phyloP scores from a whole-genome alignment of 2,329 filamentous ascomycete genomes.

The Xylariaceae sp. region DNA sequence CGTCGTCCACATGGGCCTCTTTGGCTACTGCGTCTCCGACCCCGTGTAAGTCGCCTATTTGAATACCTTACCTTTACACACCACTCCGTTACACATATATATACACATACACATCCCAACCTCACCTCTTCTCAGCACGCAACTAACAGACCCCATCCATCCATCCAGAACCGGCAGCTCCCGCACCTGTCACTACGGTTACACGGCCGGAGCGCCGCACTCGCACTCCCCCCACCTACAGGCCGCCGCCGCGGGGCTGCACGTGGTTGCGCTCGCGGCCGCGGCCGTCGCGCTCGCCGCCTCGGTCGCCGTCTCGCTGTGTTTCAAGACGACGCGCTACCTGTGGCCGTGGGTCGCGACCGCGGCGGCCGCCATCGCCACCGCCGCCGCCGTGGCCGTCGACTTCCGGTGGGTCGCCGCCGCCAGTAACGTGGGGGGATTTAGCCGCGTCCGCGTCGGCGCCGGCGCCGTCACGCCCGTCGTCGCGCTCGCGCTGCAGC shows the following conservation, averaged over 20 bases:
- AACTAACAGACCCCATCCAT: too few relatives aligned
- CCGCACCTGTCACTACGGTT: too few relatives aligned
- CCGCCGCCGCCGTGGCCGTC: background rate
- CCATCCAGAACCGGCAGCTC: too few relatives aligned
- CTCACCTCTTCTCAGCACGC: too few relatives aligned
- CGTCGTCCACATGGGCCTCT: background rate
- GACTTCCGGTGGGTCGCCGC: background rate
- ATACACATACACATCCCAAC: too few relatives aligned
- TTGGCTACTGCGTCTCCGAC: constrained; percentile 1
- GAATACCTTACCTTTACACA: too few relatives aligned
- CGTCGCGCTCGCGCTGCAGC: background rate
- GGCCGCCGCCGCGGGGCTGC: background rate
- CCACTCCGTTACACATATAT: too few relatives aligned
- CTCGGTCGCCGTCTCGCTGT: constrained; percentile 1
- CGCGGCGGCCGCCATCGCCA: background rate
- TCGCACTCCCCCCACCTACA: too few relatives aligned
- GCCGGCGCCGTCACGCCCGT: background rate
- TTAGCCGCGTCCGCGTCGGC: background rate
- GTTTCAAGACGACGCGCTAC: constrained; percentile 2
- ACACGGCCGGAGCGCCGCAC: too few relatives aligned
- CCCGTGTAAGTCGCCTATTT: too few relatives aligned
- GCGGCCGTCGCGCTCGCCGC: constrained; percentile 1
- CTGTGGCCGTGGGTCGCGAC: background rate
- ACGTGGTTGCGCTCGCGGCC: background rate
- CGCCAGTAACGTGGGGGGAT: background rate